phyloP scores from a whole-genome alignment of 2,329 filamentous ascomycete species.

The Seiridium unicorne region DNA sequence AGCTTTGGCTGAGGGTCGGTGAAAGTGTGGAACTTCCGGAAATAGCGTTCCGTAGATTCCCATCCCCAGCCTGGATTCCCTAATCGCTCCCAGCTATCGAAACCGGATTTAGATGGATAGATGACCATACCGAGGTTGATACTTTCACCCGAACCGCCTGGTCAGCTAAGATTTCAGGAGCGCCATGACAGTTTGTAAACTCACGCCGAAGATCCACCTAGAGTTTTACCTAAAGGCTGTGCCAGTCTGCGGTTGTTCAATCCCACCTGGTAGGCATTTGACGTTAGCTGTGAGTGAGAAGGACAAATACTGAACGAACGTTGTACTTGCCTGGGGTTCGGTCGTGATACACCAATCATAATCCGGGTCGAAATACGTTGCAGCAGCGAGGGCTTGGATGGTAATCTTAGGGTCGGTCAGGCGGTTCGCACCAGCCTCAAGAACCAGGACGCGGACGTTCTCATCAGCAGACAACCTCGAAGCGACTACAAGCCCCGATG shows the following conservation, averaged over 20 bases:
- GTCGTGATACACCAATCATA: constrained; percentile 10
- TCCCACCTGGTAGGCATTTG: neutral
- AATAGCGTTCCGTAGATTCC: constrained; percentile 5
- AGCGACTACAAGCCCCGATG: constrained; percentile 18
- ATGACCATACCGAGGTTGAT: constrained; percentile 8
- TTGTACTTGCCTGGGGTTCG: constrained; percentile 4
- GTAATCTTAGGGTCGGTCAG: constrained; percentile 5
- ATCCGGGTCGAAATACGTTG: constrained; percentile 14
- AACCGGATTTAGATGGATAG: neutral
- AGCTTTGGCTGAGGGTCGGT: constrained; percentile 1
- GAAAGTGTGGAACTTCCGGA: constrained; percentile 3
- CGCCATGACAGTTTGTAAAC: neutral
- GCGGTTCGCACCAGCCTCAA: constrained; percentile 11
- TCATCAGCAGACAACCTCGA: constrained; percentile 13
- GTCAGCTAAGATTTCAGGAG: neutral
- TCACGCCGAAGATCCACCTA: constrained; percentile 10
- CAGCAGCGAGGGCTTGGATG: constrained; percentile 9
- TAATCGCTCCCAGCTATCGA: constrained; percentile 8
- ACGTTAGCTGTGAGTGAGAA: neutral
- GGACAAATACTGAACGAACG: neutral
- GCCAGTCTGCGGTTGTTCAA: constrained; percentile 3
- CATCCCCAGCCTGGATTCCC: constrained; percentile 11
- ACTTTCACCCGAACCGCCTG: too few species aligned
- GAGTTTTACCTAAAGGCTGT: constrained; percentile 6
- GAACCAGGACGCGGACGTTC: constrained; percentile 8